phyloP scores from a whole-genome alignment of 1,139 yeast genomes.

The Saccharomyces hybrid region DNA sequence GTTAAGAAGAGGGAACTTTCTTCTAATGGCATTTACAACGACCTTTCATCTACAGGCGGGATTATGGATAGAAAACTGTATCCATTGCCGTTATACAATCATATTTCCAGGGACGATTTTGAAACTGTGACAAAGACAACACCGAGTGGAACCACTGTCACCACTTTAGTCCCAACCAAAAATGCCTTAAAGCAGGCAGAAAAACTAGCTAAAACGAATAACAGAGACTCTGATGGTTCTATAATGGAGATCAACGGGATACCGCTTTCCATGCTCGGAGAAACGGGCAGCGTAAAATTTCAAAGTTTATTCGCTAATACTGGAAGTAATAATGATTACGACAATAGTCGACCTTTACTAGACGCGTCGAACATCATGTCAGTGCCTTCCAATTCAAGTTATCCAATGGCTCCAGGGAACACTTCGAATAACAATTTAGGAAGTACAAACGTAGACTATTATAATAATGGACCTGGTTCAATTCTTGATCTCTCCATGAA shows the following conservation, averaged over 20 bases:
- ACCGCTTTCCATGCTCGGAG: conserved; percentile 71
- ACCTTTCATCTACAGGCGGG: conserved; percentile 12
- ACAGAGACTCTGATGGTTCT: conserved; percentile 19
- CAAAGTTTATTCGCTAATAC: conserved; percentile 9
- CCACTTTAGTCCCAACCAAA: conserved; percentile 82
- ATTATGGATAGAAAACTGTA: conserved; percentile 36
- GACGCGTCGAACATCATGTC: not conserved
- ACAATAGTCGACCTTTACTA: not conserved
- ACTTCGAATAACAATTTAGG: not conserved
- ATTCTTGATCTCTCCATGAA: not conserved
- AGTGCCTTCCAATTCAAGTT: not conserved
- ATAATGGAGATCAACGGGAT: conserved; percentile 56
- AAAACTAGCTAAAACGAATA: conserved; percentile 30
- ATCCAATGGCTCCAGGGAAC: not conserved
- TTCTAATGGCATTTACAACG: not conserved
- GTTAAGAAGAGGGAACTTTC: conserved; percentile 18
- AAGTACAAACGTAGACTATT: not conserved
- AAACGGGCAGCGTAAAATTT: conserved; percentile 57
- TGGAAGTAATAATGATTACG: not conserved
- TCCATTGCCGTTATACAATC: conserved; percentile 86
- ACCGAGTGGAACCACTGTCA: conserved; percentile 87
- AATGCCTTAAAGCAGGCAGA: conserved; percentile 46
- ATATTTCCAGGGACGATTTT: conserved; percentile 86
- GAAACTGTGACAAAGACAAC: conserved; percentile 79
- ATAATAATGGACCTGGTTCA: not conserved